These are phyloP conservation scores for Meyerozyma elateridarum DNA, from an alignment of 1,139 yeast genomes.

Conservation along the genomic window DNA sequence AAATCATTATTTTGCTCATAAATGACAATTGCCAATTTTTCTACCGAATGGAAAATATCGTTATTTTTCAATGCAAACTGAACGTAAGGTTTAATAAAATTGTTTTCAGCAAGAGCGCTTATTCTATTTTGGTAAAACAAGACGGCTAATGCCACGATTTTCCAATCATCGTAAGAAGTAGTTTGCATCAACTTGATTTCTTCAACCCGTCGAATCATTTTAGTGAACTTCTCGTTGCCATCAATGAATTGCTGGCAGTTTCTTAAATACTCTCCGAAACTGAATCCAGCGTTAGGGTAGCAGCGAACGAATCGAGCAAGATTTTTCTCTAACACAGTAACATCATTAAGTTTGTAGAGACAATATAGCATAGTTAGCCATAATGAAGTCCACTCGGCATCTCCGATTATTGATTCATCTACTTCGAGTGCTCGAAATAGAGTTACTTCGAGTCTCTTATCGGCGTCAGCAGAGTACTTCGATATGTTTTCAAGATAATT, in stretches of 20 bases:
- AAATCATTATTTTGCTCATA: conserved; percentile 22
- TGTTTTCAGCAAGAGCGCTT: conserved; percentile 12
- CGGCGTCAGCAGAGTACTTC: conserved; percentile 12
- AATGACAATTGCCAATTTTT: conserved; percentile 31
- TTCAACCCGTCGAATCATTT: conserved; percentile 12
- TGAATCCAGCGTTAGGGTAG: conserved; percentile 20
- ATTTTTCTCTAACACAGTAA: conserved; percentile 12
- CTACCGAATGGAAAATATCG: conserved; percentile 39
- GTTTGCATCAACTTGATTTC: conserved; percentile 16
- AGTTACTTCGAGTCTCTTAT: conserved; percentile 1
- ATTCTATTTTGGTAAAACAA: conserved; percentile 15
- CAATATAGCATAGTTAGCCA: conserved; percentile 28
- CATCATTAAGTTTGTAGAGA: conserved; percentile 14
- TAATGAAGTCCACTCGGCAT: conserved; percentile 18
- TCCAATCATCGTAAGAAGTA: conserved; percentile 31
- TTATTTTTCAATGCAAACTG: conserved; percentile 24
- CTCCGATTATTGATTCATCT: conserved; percentile 1
- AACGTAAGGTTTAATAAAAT: conserved; percentile 11
- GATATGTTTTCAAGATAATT: conserved; percentile 27
- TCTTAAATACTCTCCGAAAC: conserved; percentile 29
- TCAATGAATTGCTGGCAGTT: conserved; percentile 15
- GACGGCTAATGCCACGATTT: conserved; percentile 27
- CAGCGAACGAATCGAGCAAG: conserved; percentile 18
- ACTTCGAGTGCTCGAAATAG: neutral
- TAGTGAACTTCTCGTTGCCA: conserved; percentile 9